Percentiles rank a stretch among this genome's conserved stretches.
phyloP scores from a whole-genome alignment of 306 rosid species.

The Casuarina equisetifolia region DNA sequence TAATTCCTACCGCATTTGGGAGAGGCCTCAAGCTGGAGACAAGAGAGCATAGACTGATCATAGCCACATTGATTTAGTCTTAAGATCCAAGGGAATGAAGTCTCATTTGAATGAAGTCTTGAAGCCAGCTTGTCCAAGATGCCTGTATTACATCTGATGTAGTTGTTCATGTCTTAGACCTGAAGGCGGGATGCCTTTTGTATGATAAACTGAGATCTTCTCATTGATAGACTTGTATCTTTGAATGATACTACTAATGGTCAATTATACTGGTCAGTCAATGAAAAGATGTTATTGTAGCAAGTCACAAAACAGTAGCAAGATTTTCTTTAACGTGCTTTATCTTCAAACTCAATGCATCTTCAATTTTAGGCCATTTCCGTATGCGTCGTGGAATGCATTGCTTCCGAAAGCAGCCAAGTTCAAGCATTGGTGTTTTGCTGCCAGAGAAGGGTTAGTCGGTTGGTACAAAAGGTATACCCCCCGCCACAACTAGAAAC shows the following conservation, averaged over 20 bases:
- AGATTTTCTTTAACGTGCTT: no score
- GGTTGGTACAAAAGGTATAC: no score
- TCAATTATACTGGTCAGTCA: no score
- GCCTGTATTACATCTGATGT: neutral
- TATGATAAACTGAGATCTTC: neutral
- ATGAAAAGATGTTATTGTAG: no score
- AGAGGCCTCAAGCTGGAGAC: slow-evolving; percentile 41
- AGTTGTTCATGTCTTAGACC: neutral
- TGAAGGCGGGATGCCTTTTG: neutral
- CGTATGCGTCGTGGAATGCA: neutral
- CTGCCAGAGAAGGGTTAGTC: neutral
- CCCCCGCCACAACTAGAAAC: no score
- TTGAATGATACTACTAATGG: no score
- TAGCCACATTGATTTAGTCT: slow-evolving; percentile 50
- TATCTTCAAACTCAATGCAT: no score
- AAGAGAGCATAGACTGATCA: slow-evolving; percentile 50
- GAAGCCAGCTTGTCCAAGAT: slow-evolving; percentile 1
- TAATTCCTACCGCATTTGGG: no score
- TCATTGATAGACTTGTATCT: neutral
- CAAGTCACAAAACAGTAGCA: no score
- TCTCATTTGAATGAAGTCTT: no score
- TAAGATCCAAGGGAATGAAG: slow-evolving; percentile 23
- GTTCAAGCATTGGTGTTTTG: slow-evolving; percentile 4
- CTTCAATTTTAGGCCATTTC: no score
- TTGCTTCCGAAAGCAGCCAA: neutral